Base-by-base conservation (phyloP, 2,329 filamentous ascomycete species). In the Akanthomyces dipterigenus region DNA sequence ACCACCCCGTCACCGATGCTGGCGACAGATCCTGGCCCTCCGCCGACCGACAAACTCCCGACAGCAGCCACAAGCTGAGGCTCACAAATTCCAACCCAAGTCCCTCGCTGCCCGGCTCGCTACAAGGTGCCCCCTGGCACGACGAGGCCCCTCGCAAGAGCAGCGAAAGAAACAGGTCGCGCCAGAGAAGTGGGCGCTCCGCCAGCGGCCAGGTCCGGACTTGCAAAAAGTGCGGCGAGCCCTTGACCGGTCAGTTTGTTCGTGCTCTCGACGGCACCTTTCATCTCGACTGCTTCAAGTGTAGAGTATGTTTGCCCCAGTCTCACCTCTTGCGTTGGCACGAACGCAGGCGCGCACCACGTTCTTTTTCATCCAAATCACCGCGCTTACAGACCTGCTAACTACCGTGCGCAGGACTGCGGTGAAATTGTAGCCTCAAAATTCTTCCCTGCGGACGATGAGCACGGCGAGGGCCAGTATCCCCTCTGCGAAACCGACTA, bases 401-500 rank as follows among this genome's bases (percentile, higher is more conserved):
- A 63, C 55, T 38, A 63, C 50, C 45, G 56, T 24, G 42, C 63
- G 56, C 49, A 36, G 93, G 95, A 99, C 73, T 99, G 95, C 71
- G 91, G 90, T 67, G 89, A 96, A 74, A 96, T 98, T 63, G 95
- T 99, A 42, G 95, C 95, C 46, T 97, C 93, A 57, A 99, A 99
- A 71, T 99, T 99, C 83, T 99, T 99, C 75, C 95, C 95, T 1
- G 90, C 96, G 8, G 93, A 96, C 66, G 91, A 96, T 68, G 91
- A 96, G 69, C 86, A 92, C 67, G 91, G 91, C 45, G 84, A 85
- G 61, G 88, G 83, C 22, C 95, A 97, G 73, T 98, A 97, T 72
- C 95, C 95, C 9, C 84, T 99, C 4, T 99, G 95, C 80, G 95
- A 99, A 77, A 98, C 89, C 26, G 95, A 99, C 76, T 99, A 99